Evolutionary conservation across 805 yeast species (phyloP).

Genomic region (Metschnikowia cerradonensis): DNA sequence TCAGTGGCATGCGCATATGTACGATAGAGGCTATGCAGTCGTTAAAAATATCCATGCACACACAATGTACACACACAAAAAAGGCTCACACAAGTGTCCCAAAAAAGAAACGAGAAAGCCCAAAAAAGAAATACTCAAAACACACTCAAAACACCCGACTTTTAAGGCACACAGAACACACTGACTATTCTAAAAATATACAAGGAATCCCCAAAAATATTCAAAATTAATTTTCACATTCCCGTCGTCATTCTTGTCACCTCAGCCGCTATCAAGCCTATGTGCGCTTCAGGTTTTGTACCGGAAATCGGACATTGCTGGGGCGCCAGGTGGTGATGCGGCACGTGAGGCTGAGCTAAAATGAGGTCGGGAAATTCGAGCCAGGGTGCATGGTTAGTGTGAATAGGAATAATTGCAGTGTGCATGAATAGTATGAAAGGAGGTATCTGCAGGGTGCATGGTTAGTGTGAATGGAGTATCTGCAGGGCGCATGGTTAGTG

Average conservation of each 20-base stretch:
- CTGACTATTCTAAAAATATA: too few species aligned
- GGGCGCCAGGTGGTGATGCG: neutral
- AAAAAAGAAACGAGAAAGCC: too few species aligned
- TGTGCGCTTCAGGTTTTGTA: neutral
- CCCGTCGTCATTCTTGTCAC: too few species aligned
- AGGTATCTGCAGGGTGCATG: neutral
- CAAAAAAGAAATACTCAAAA: too few species aligned
- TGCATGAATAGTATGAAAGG: neutral
- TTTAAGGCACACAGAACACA: too few species aligned
- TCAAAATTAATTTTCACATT: too few species aligned
- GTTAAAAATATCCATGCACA: neutral
- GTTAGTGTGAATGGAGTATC: neutral
- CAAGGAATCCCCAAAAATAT: too few species aligned
- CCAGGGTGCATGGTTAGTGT: neutral
- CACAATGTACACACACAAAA: neutral
- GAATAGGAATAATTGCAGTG: neutral
- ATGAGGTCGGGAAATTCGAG: neutral
- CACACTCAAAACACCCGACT: too few species aligned
- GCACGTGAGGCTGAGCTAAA: neutral
- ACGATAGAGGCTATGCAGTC: conserved; percentile 1
- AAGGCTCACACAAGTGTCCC: too few species aligned
- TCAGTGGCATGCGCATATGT: conserved; percentile 4
- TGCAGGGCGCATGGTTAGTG: neutral
- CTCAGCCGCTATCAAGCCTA: too few species aligned
- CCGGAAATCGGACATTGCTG: neutral